phyloP scores from a whole-genome alignment of 768 basidiomycete species.

The Amanita brunnescens region DNA sequence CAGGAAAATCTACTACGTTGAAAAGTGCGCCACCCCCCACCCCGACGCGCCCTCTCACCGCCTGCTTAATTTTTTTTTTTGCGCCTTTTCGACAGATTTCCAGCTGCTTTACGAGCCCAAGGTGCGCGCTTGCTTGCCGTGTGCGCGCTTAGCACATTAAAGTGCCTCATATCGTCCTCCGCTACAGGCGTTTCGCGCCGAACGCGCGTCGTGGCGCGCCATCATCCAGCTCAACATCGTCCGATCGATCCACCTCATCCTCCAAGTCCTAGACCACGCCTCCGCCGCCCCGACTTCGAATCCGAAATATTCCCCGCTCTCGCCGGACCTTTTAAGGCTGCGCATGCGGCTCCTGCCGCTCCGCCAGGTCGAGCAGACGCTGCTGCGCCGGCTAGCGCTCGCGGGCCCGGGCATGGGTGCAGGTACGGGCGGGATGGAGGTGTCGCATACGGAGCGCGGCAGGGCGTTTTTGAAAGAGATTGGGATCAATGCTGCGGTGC shows the following conservation, averaged over 20 bases:
- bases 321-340: constrained; percentile 40
- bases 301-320: constrained; percentile 25
- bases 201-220: constrained; percentile 56
- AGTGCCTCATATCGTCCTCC: too few species aligned
- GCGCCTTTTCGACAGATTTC: constrained; percentile 39
- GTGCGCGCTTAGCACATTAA: too few species aligned
- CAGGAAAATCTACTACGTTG: constrained; percentile 75
- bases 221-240: constrained; percentile 68
- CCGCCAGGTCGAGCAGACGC: constrained; percentile 48
- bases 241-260: constrained; percentile 54
- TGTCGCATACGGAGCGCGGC: constrained; percentile 18
- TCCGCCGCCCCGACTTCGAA: constrained; percentile 17
- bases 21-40: constrained; percentile 51
- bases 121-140: constrained; percentile 21
- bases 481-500: constrained; percentile 39
- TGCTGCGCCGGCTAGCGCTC: constrained; percentile 51
- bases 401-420: constrained; percentile 27
- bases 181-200: constrained; percentile 42
- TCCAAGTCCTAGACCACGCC: constrained; percentile 40
- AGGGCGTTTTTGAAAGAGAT: constrained; percentile 32
- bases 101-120: constrained; percentile 58
- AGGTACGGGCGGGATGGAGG: constrained; percentile 20
- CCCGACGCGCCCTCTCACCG: background rate
- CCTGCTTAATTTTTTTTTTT: background rate
- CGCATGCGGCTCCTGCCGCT: constrained; percentile 55